Evolutionary conservation across 768 basidiomycete species (phyloP), one percentile per base, ranked within the genome.

Genomic region (Asterophora lycoperdoides): DNA sequence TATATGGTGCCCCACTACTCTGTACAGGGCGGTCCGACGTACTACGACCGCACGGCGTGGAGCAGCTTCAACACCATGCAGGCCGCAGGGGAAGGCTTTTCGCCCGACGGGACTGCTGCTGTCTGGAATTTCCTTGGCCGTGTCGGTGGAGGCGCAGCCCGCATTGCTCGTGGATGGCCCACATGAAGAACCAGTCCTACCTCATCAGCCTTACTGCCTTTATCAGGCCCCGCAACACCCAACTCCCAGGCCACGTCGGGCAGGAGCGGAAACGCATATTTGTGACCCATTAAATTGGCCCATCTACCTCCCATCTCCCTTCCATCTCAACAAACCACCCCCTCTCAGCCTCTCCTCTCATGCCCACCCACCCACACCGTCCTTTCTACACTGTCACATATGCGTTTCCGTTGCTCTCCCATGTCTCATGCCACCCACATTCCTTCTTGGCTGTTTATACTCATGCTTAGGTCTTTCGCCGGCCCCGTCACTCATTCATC

Each of bases 21-120:
- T 14, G 70, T 80, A 4, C 83, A 84, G 0, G 86, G 86, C n/a
- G 78, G 80, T 1, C 72, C 83, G 34, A 84, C 82, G 29, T 81
- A 81, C 54, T 84, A 88, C 56, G 89, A 92, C 58, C 83, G 89
- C 9, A 74, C 78, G 7, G 85, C 85, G 20, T 92, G 89, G 89
- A 74, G 73, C 48, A 84, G 81, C 62, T 89, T 88, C 67, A 90
- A 91, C 60, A 69, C 78, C 9, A 76, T 92, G 70, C 78, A 79
- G 42, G 78, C 75, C 8, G 75, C 73, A 0, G 86, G 86, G 0
- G 88, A 89, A 59, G 88, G 89, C 23, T 86, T 88, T 55, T 52
- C 68, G 17, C 67, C 70, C 10, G 83, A 83, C 54, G 74, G 78
- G 29, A 78, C 83, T 1, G 72, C 76, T 15, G 77, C 77, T 9